Evolutionary conservation across 495 filamentous ascomycete species (phyloP).

Genomic region (Chlorociboria aeruginascens): DNA sequence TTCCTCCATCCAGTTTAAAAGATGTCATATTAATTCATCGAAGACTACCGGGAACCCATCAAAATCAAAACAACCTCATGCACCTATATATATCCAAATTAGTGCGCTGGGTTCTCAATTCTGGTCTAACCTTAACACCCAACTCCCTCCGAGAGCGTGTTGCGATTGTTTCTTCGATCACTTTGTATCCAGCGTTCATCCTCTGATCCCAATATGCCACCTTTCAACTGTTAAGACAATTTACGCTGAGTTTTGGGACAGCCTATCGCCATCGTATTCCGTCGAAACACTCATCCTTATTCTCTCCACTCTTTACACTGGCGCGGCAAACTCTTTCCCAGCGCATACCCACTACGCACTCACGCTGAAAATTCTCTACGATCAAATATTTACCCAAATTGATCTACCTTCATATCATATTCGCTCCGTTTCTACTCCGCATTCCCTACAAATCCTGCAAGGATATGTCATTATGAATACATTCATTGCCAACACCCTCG

Average conservation of each 20-base stretch:
- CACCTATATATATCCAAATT: background rate
- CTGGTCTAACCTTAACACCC: background rate
- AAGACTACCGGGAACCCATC: background rate
- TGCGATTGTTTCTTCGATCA: background rate
- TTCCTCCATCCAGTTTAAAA: background rate
- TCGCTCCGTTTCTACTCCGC: background rate
- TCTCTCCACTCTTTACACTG: background rate
- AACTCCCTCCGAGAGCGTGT: background rate
- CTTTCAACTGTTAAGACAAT: background rate
- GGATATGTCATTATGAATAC: slow-evolving; percentile 3
- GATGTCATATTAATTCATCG: background rate
- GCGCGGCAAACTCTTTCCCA: background rate
- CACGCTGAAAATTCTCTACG: background rate
- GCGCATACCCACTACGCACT: background rate
- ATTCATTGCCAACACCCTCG: background rate
- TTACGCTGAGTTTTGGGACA: background rate
- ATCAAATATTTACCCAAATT: background rate
- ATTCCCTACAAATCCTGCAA: background rate
- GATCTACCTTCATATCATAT: background rate
- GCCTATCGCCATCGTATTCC: background rate
- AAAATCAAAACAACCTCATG: background rate
- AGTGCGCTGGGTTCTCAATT: background rate
- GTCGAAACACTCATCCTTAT: background rate
- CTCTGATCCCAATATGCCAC: background rate
- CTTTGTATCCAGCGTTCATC: background rate